These are phyloP conservation scores for Aspergillus texensis DNA, from an alignment of 2,329 filamentous ascomycete genomes.

Conservation along the genomic window DNA sequence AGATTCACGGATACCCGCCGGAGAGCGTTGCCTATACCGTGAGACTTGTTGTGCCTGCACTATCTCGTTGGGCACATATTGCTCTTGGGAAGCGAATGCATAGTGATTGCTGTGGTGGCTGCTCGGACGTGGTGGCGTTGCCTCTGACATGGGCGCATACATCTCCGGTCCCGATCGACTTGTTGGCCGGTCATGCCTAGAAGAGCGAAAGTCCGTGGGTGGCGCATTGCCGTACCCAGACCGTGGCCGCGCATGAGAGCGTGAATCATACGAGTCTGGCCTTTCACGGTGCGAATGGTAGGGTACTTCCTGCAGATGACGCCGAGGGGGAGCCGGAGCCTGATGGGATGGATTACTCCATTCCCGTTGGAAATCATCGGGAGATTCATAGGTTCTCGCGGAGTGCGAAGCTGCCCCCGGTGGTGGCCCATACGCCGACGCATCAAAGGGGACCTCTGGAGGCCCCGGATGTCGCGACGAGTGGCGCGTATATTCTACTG, in stretches of 20 bases:
- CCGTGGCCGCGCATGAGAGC: constrained; percentile 25
- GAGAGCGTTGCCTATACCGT: constrained; percentile 22
- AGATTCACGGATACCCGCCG: constrained; percentile 22
- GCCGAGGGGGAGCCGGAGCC: constrained; percentile 18
- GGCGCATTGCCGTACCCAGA: constrained; percentile 29
- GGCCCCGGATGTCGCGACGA: constrained; percentile 72
- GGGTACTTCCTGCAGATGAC: constrained; percentile 25
- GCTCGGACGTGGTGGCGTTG: constrained; percentile 16
- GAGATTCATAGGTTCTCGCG: constrained; percentile 32
- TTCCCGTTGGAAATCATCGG: constrained; percentile 33
- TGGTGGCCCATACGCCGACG: constrained; percentile 42
- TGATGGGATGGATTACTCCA: constrained; percentile 26
- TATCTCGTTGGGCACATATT: constrained; percentile 29
- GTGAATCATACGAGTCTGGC: constrained; percentile 25
- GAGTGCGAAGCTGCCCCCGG: constrained; percentile 17
- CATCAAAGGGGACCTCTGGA: constrained; percentile 51
- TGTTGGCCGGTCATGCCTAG: constrained; percentile 21
- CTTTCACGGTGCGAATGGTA: constrained; percentile 24
- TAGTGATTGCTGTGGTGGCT: constrained; percentile 21
- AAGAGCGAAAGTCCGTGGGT: constrained; percentile 26
- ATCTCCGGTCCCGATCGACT: constrained; percentile 19
- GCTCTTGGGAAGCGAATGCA: constrained; percentile 24
- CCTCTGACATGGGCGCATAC: constrained; percentile 12
- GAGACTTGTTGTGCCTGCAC: constrained; percentile 24
- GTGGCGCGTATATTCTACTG: constrained; percentile 73